Evolutionary conservation across 345 rosid species (phyloP).

Genomic region (Ceriops tagal): DNA sequence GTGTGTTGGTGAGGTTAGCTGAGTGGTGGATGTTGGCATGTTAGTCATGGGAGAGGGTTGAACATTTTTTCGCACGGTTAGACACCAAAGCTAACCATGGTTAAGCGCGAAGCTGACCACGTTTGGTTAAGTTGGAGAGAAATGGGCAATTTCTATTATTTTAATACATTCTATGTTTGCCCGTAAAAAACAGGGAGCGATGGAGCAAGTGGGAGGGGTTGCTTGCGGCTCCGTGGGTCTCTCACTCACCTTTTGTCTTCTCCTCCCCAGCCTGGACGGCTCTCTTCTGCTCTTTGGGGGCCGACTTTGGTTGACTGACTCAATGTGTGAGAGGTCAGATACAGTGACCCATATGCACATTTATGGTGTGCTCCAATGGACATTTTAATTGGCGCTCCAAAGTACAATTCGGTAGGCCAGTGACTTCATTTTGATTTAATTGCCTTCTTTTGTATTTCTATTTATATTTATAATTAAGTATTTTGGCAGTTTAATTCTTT

Average conservation of each 20-base stretch:
- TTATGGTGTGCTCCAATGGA: no score
- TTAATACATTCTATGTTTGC: not conserved
- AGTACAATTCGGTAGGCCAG: no score
- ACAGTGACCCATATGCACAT: no score
- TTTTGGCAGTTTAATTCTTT: no score
- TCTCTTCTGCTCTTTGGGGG: conserved; percentile 5
- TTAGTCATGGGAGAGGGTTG: conserved; percentile 13
- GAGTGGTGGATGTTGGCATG: conserved; percentile 12
- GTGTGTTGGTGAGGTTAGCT: conserved; percentile 37
- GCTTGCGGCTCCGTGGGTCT: conserved; percentile 52
- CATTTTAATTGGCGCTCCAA: no score
- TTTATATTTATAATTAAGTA: no score
- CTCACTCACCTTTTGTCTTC: conserved; percentile 14
- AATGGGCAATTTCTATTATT: conserved; percentile 3
- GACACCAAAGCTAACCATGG: conserved; percentile 33
- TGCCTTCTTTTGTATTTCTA: no score
- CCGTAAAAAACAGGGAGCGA: not conserved
- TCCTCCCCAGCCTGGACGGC: conserved; percentile 33
- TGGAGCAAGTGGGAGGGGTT: conserved; percentile 29
- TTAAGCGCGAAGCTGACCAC: conserved; percentile 39
- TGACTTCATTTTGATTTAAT: no score
- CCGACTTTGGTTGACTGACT: conserved; percentile 23
- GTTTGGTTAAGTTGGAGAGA: conserved; percentile 21
- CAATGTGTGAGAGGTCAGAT: not conserved
- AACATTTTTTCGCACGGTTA: not conserved